Conservation (phyloP, 2,329 filamentous ascomycete genomes). For the Aspergillus pseudotamarii region DNA sequence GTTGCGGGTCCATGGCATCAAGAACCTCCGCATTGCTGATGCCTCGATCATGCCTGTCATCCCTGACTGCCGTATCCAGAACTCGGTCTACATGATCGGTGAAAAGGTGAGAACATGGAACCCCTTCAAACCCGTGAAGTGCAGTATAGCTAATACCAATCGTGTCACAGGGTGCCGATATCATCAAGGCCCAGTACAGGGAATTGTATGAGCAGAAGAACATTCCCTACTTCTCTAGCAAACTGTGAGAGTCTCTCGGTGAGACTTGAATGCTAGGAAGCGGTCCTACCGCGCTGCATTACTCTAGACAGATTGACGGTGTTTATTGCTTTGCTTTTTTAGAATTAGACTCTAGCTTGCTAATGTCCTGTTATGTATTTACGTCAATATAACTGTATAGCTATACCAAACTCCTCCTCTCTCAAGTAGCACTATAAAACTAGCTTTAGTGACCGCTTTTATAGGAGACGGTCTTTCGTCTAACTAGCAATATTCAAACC, state of each 20-base stretch:
- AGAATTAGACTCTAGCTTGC: background rate
- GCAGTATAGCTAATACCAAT: slow-evolving; percentile 3
- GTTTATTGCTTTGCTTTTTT: background rate
- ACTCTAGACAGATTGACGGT: background rate
- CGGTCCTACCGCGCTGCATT: background rate
- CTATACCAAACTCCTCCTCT: background rate
- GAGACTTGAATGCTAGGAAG: background rate
- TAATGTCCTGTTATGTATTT: background rate
- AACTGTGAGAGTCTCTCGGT: slow-evolving; percentile 6
- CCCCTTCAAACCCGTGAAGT: background rate
- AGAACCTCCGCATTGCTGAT: slow-evolving; percentile 58
- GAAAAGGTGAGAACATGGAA: slow-evolving; percentile 45
- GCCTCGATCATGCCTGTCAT: slow-evolving; percentile 59
- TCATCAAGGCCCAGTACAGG: slow-evolving; percentile 30
- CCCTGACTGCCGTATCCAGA: slow-evolving; percentile 61
- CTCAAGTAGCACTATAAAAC: background rate
- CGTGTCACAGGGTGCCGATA: slow-evolving; percentile 27
- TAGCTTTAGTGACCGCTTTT: background rate
- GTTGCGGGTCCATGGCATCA: slow-evolving; percentile 58
- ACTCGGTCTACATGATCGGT: slow-evolving; percentile 62
- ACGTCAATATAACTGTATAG: background rate
- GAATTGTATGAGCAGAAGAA: slow-evolving; percentile 28
- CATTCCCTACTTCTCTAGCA: slow-evolving; percentile 24
- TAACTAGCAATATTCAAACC: background rate
- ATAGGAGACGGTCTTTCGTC: background rate